These are phyloP conservation scores for Calamus simplicifolius DNA, from an alignment of 176 grass and related monocot species.

Conservation along the genomic window DNA sequence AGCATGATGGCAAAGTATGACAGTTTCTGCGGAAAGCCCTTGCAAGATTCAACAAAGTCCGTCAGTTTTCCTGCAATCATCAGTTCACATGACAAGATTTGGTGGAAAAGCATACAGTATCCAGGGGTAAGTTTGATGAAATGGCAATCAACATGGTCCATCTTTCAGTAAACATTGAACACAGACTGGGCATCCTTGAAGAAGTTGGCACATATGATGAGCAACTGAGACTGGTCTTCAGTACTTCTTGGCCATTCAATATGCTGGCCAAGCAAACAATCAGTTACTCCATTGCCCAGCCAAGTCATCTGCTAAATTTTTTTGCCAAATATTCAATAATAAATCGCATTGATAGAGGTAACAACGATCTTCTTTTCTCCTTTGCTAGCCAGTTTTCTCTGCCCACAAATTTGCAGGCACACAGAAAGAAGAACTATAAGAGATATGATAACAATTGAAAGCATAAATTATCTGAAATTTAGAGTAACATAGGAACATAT, in stretches of 20 bases:
- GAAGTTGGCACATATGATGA: no score
- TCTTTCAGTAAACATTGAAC: no score
- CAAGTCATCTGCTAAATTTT: not conserved
- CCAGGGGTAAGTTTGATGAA: no score
- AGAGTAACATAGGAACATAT: constrained; percentile 54
- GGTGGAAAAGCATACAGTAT: no score
- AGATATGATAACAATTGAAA: constrained; percentile 51
- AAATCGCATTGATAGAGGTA: constrained; percentile 94
- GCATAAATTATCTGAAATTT: constrained; percentile 49
- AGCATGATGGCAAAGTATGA: no score
- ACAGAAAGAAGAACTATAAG: constrained; percentile 63
- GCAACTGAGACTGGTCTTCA: no score
- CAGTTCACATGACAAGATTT: no score
- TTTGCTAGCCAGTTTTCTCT: constrained; percentile 79
- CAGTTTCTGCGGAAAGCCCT: no score
- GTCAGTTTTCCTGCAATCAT: no score
- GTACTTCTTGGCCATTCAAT: constrained; percentile 6
- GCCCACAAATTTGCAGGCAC: constrained; percentile 73
- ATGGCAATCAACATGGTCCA: no score
- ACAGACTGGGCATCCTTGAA: no score
- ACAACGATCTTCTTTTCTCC: constrained; percentile 71
- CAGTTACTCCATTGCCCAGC: not conserved
- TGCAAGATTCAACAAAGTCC: no score
- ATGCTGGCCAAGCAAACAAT: not conserved
- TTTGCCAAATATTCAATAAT: constrained; percentile 14